Evolutionary conservation across 768 basidiomycete genomes (phyloP).

Genomic region (Russula earlei): DNA sequence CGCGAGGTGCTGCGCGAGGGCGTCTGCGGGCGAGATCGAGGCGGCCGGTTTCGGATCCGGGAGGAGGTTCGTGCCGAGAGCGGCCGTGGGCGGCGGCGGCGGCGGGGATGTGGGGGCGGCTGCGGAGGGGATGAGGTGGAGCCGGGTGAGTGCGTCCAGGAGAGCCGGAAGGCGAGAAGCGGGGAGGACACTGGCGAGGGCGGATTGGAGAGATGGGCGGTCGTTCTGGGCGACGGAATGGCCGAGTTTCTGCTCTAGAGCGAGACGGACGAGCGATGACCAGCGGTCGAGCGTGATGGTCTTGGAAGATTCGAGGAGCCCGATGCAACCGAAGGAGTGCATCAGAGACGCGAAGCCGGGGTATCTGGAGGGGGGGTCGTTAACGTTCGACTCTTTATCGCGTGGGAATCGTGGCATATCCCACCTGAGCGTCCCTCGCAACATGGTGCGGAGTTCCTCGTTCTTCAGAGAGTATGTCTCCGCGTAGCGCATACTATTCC

Average conservation of each 20-base stretch:
- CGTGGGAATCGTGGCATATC: conserved; percentile 5
- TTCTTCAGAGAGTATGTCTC: conserved; percentile 51
- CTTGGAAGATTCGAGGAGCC: conserved; percentile 45
- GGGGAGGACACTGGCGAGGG: conserved; percentile 23
- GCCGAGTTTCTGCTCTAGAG: conserved; percentile 26
- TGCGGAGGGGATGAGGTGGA: conserved; percentile 27
- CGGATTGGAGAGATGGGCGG: conserved; percentile 28
- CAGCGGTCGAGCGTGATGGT: conserved; percentile 31
- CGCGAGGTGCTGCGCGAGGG: conserved; percentile 64
- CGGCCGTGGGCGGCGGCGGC: neutral
- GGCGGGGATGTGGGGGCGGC: conserved; percentile 12
- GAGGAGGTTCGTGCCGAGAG: conserved; percentile 25
- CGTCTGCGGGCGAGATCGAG: conserved; percentile 50
- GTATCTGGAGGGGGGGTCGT: conserved; percentile 42
- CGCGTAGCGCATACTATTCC: conserved; percentile 68
- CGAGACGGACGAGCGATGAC: conserved; percentile 32
- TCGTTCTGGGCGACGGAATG: conserved; percentile 25
- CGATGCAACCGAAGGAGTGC: conserved; percentile 60
- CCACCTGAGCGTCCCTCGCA: conserved; percentile 80
- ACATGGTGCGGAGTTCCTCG: conserved; percentile 44
- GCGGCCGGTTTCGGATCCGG: conserved; percentile 33
- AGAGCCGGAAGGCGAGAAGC: conserved; percentile 24
- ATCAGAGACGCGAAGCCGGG: conserved; percentile 73
- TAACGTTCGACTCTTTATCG: neutral
- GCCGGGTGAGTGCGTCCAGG: conserved; percentile 41